Base-by-base conservation (phyloP, 331 rosid genomes). In the Phaseolus coccineus region DNA sequence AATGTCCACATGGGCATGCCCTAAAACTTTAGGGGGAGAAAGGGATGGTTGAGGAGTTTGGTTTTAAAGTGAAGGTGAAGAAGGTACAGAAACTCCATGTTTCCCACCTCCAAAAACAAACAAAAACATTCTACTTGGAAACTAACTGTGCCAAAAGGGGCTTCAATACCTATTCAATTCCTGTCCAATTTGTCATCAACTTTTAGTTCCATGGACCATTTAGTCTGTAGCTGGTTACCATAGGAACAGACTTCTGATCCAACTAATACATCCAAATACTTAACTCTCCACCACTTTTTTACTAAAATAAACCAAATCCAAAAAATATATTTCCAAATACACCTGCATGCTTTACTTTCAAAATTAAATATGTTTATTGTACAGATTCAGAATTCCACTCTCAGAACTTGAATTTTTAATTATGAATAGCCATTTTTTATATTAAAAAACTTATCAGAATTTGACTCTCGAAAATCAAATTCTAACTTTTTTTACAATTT, bases 31-130 rank as follows among this genome's bases (percentile, higher is more conserved):
- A 9, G 27, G 15, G 15, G 47, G 40, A 5, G 87, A 87, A 80
- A 86, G 88, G 57, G 87, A 89, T 81, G 86, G 84, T 8, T 74
- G 19, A 69, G 79, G 71, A 59, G 40, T 28, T 82, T 79, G 73
- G 69, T 76, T 58, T 85, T 77, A 55, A 67, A 64, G 82, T 37
- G 28, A 53, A 65, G 31, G 66, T 57, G 25, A 64, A 59, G 25
- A 64, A 55, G 2, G 74, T 56, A 58, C 76, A 70, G 53, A 47
- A 40, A 76, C 42, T 47, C 82, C 48, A 22, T 37, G 58, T 52
- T 63, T 27, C 33, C 39, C 44, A 31, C 33, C 16, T 61, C 59
- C 70, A 42, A 74, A 69, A 69, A 14, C 40, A 74, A 81, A 78
- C 77, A 73, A 69, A 28, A 69, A 51, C 4, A 7, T 65, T 46